Percentiles rank a stretch among this genome's conserved stretches.
Evolutionary conservation across 352 stramenopile genomes (phyloP).

Genomic region (Phytophthora brassicae): DNA sequence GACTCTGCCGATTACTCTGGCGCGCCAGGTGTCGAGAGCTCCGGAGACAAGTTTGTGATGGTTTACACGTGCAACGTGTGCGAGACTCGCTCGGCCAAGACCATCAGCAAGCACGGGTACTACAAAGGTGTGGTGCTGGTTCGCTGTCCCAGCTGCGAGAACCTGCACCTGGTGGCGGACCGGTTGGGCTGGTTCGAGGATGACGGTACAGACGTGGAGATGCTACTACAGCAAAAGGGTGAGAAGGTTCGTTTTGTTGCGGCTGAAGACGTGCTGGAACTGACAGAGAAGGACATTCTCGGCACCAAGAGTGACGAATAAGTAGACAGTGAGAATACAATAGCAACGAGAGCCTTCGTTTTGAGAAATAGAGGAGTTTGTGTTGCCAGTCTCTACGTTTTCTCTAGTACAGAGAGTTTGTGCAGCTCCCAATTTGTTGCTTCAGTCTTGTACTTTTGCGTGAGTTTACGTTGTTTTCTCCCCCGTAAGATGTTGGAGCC

Average conservation of each 20-base stretch:
- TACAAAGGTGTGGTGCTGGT: conserved; percentile 97
- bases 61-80: conserved; percentile 98
- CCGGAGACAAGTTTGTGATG: conserved; percentile 96
- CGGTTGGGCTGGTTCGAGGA: conserved; percentile 93
- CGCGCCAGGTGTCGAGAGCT: conserved; percentile 70
- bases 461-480: conserved; percentile 17
- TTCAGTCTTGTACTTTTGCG: not conserved
- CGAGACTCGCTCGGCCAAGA: conserved; percentile 96
- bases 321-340: conserved; percentile 17
- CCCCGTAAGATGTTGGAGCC: conserved; percentile 75
- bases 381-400: conserved; percentile 3
- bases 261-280: conserved; percentile 77
- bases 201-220: conserved; percentile 88
- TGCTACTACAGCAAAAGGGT: conserved; percentile 73
- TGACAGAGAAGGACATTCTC: conserved; percentile 78
- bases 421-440: not conserved
- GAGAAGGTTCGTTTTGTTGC: conserved; percentile 76
- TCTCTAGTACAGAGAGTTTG: conserved; percentile 3
- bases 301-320: conserved; percentile 38
- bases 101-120: conserved; percentile 97
- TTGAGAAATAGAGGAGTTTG: conserved; percentile 8
- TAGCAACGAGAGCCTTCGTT: conserved; percentile 3
- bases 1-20: too few relatives aligned
- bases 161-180: conserved; percentile 98
- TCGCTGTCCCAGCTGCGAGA: conserved; percentile 96